These are phyloP conservation scores for Suhomyces emberorum DNA, from an alignment of 805 yeast genomes.

Conservation along the genomic window DNA sequence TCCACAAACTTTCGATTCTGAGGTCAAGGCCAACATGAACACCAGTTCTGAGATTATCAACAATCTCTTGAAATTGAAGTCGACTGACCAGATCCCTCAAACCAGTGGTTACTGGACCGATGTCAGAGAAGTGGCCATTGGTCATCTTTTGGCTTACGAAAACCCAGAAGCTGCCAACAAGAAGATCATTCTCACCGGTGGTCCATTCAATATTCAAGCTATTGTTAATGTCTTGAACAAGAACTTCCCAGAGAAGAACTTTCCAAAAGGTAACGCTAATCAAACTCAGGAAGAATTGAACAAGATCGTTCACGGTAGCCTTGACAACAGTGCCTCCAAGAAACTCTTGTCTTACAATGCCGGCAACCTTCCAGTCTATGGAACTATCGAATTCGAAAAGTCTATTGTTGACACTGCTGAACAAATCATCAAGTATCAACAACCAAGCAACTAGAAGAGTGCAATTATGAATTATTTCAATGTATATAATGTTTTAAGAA, in stretches of 20 bases:
- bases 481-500: too few relatives aligned
- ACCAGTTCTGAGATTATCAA: slow-evolving; percentile 19
- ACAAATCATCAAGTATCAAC: too few relatives aligned
- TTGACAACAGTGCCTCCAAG: neutral
- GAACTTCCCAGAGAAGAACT: slow-evolving; percentile 29
- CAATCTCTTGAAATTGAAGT: slow-evolving; percentile 13
- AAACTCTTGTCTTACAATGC: too few relatives aligned
- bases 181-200: slow-evolving; percentile 28
- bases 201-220: slow-evolving; percentile 22
- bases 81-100: slow-evolving; percentile 10
- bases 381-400: too few relatives aligned
- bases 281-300: neutral
- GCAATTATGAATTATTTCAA: too few relatives aligned
- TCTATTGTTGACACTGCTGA: too few relatives aligned
- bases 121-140: slow-evolving; percentile 14
- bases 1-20: slow-evolving; percentile 34
- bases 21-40: slow-evolving; percentile 12
- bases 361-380: too few relatives aligned
- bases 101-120: slow-evolving; percentile 17
- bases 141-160: slow-evolving; percentile 14
- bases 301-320: neutral
- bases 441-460: too few relatives aligned
- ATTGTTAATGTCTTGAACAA: slow-evolving; percentile 32
- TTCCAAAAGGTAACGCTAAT: neutral
- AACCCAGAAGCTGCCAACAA: slow-evolving; percentile 14